These are phyloP conservation scores for Chenopodium formosanum DNA, from an alignment of 148 eudicot species.

Conservation along the genomic window DNA sequence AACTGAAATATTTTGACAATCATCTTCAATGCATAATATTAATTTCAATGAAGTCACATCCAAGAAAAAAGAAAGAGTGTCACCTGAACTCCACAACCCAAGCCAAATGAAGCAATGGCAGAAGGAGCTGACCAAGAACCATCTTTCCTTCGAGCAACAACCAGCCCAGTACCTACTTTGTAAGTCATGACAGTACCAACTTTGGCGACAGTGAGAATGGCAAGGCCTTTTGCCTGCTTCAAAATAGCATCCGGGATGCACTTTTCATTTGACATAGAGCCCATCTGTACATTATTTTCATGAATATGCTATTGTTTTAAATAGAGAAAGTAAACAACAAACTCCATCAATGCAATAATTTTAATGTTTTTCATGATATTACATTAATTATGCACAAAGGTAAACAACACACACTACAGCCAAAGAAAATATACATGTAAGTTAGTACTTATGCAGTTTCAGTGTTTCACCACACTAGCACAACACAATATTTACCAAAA, in stretches of 20 bases:
- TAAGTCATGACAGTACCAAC: slow-evolving; percentile 56
- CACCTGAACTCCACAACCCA: slow-evolving; percentile 80
- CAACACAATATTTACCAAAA: neutral
- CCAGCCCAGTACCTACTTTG: slow-evolving; percentile 64
- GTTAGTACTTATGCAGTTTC: neutral
- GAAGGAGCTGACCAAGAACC: slow-evolving; percentile 74
- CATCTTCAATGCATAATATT: neutral
- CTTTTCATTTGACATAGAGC: slow-evolving; percentile 46
- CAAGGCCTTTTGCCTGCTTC: slow-evolving; percentile 66
- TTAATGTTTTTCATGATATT: neutral
- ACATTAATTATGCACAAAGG: neutral
- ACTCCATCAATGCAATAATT: neutral
- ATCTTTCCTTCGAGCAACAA: slow-evolving; percentile 60
- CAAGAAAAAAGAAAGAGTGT: neutral
- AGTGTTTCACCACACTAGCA: neutral
- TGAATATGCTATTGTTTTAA: neutral
- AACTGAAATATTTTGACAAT: neutral
- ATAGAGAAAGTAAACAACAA: neutral
- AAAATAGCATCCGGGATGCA: slow-evolving; percentile 62
- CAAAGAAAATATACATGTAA: neutral
- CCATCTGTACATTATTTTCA: slow-evolving; percentile 39
- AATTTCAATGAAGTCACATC: neutral
- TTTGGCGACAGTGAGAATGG: slow-evolving; percentile 64
- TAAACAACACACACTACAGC: neutral
- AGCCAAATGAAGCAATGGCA: slow-evolving; percentile 63